Evolutionary conservation across 192 early-diverging fungal genomes (phyloP), one percentile per base, ranked within the genome.

Genomic region (Backusella mclennaniae): DNA sequence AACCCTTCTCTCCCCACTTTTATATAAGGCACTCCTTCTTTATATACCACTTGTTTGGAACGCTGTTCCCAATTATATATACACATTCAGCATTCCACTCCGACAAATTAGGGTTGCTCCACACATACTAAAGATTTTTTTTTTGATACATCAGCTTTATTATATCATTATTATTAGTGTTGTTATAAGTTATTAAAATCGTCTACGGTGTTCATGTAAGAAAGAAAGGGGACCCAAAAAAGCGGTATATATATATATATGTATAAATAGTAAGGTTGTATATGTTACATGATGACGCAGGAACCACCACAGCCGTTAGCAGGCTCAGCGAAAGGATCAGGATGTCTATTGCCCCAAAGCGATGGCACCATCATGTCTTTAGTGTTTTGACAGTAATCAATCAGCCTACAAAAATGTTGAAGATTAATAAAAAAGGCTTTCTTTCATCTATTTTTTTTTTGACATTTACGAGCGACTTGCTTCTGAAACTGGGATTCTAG

Each of bases 401-500:
- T 71, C 11, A 71, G 26, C 3, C 69, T 71, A 26, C 26, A 26
- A 26, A 26, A 69, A 23, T n/a, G 36, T 41, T 19, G 17, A 9
- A 21, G 14, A 36, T n/a, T 7, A 36, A 5, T 2, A 38, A 69
- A 38, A 38, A 26, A 26, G 26, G 26, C 26, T 26, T 26, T 26
- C 26, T 26, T 26, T 26, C 33, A 33, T 33, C 33, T 33, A 33
- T 33, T 33, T 19, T 14, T 21, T 38, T 38, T 38, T 39, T 33
- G 36, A 41, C 35, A 69, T 67, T 78, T 84, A 86, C 85, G 83
- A 83, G 76, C 79, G 72, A 69, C 83, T 81, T 36, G 93, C 92
- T 72, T 93, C 91, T 42, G 93, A 93, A 36, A 93, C 90, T 39
- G 91, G 83, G 21, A 95, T 92, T 39, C 92, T 90, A 23, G 85